A percentile compares a stretch with the other conserved stretches of the same genome.
Evolutionary conservation across 2,329 filamentous ascomycete species (phyloP).

Genomic region (Fusarium sp.): DNA sequence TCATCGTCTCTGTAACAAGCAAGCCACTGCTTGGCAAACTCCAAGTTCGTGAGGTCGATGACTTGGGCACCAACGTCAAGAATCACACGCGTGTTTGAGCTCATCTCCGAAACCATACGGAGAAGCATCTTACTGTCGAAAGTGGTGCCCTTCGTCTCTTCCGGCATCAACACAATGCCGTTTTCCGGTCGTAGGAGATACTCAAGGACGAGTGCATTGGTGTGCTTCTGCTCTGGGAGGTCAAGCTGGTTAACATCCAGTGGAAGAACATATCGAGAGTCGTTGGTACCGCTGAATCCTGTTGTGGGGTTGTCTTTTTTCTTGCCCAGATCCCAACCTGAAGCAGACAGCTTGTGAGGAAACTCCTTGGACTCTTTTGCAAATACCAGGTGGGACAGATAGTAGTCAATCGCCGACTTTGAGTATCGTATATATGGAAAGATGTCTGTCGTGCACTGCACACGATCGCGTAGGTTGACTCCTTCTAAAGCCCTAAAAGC

Average conservation of each 20-base stretch:
- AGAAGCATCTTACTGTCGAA: slow-evolving; percentile 57
- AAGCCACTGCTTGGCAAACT: slow-evolving; percentile 67
- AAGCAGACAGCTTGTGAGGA: slow-evolving; percentile 69
- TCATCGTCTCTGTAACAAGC: slow-evolving; percentile 1
- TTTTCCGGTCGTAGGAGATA: slow-evolving; percentile 68
- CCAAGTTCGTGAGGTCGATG: slow-evolving; percentile 68
- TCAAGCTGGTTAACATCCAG: slow-evolving; percentile 66
- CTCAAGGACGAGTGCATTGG: slow-evolving; percentile 73
- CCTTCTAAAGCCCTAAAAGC: slow-evolving; percentile 57
- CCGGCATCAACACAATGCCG: slow-evolving; percentile 15
- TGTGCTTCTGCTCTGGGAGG: slow-evolving; percentile 65
- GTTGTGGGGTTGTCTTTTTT: slow-evolving; percentile 62
- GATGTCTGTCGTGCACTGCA: slow-evolving; percentile 58
- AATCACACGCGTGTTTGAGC: slow-evolving; percentile 64
- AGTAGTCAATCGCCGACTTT: slow-evolving; percentile 71
- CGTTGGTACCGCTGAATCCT: slow-evolving; percentile 78
- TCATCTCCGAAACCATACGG: slow-evolving; percentile 50
- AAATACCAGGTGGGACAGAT: slow-evolving; percentile 68
- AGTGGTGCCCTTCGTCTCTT: neutral
- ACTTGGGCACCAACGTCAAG: slow-evolving; percentile 79
- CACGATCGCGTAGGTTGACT: slow-evolving; percentile 68
- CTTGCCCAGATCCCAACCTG: slow-evolving; percentile 73
- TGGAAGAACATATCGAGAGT: slow-evolving; percentile 68
- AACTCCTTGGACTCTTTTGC: slow-evolving; percentile 72
- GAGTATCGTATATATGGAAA: slow-evolving; percentile 65